Conservation (phyloP, 2,329 filamentous ascomycete species). For the Pochonia chlamydosporia region DNA sequence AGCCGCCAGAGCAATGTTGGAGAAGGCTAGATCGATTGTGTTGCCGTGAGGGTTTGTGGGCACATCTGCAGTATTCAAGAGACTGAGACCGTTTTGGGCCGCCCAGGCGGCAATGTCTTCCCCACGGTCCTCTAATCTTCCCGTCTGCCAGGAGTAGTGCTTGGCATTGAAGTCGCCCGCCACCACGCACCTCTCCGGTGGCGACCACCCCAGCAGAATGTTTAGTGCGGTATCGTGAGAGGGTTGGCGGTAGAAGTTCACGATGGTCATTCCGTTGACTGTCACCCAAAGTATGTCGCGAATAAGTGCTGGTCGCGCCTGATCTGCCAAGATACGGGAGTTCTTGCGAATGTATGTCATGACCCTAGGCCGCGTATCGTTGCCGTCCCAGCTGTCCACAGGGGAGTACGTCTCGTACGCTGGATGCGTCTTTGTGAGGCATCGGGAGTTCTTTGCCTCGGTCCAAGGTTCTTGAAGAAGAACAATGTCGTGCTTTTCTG, state of each 20-base stretch:
- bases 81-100: constrained; percentile 8
- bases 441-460: constrained; percentile 3
- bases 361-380: constrained; percentile 12
- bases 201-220: constrained; percentile 8
- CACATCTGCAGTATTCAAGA: constrained; percentile 11
- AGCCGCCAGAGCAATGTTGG: constrained; percentile 10
- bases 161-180: constrained; percentile 15
- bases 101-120: constrained; percentile 11
- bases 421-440: constrained; percentile 11
- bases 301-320: constrained; percentile 7
- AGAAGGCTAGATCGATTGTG: constrained; percentile 13
- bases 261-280: constrained; percentile 11
- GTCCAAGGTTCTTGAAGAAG: constrained; percentile 14
- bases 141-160: constrained; percentile 12
- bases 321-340: constrained; percentile 9
- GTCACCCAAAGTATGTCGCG: constrained; percentile 13
- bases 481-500: constrained; percentile 11
- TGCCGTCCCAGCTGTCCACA: no score
- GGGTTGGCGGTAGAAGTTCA: constrained; percentile 13
- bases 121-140: constrained; percentile 6
- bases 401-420: neutral
- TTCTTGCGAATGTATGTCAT: constrained; percentile 12
- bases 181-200: constrained; percentile 10
- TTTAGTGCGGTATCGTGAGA: constrained; percentile 9
- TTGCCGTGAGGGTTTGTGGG: constrained; percentile 15